Evolutionary conservation across 768 basidiomycete genomes (phyloP).

Genomic region (Suillus hirtellus): DNA sequence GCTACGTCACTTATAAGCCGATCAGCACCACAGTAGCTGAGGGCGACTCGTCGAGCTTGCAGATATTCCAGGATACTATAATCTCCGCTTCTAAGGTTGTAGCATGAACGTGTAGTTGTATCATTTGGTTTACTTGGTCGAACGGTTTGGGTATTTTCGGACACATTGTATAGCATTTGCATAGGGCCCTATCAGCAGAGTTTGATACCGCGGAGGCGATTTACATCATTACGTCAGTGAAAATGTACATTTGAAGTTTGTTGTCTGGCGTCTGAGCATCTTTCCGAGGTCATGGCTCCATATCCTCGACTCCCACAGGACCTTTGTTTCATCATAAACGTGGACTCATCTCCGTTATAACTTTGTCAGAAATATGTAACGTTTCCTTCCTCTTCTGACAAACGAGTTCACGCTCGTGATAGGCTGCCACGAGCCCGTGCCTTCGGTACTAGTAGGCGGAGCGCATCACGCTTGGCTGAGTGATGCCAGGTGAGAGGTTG

Average conservation of each 20-base stretch:
- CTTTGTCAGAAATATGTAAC: background rate
- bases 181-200: background rate
- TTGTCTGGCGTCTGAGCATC: background rate
- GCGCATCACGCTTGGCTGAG: too few species aligned
- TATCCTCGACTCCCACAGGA: background rate
- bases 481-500: too few species aligned
- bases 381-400: background rate
- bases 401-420: background rate
- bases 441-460: too few species aligned
- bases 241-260: background rate
- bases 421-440: too few species aligned
- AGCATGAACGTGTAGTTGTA: background rate
- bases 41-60: background rate
- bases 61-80: background rate
- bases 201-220: background rate
- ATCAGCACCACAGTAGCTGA: background rate
- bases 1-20: slow-evolving; percentile 25
- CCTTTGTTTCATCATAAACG: background rate
- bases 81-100: background rate
- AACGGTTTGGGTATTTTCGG: background rate
- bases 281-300: background rate
- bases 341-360: background rate
- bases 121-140: background rate
- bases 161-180: background rate
- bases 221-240: background rate